Percentiles rank a stretch among this genome's conserved stretches.
Evolutionary conservation across 2,329 filamentous ascomycete species (phyloP).

Genomic region (Penicillium olsonii): DNA sequence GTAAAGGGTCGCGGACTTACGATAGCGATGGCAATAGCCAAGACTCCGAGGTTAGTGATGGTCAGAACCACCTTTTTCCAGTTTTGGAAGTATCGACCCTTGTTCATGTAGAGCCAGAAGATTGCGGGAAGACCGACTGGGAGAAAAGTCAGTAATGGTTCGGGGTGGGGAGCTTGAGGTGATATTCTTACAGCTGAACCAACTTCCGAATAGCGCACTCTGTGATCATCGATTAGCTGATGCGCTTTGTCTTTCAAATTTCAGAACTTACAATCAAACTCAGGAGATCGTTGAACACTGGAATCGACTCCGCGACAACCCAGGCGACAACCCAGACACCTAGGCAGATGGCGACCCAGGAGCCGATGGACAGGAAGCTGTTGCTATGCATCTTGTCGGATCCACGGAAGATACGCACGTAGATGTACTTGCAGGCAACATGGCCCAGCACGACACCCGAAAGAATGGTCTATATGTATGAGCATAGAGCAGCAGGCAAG

Average conservation of each 20-base stretch:
- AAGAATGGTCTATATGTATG: constrained; percentile 57
- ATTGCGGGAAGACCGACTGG: constrained; percentile 42
- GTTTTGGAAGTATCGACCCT: constrained; percentile 32
- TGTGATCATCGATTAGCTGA: constrained; percentile 18
- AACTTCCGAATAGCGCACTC: constrained; percentile 62
- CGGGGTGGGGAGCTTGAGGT: not conserved
- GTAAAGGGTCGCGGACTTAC: too few species aligned
- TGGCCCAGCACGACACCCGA: constrained; percentile 70
- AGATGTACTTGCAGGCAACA: constrained; percentile 67
- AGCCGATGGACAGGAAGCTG: constrained; percentile 52
- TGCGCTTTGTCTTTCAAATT: not conserved
- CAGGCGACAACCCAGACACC: constrained; percentile 62
- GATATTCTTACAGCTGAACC: constrained; percentile 57
- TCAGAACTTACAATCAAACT: constrained; percentile 53
- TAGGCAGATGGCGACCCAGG: constrained; percentile 61
- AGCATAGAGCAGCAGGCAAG: not conserved
- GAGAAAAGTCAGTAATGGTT: constrained; percentile 7
- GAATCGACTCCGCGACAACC: constrained; percentile 69
- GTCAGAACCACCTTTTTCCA: constrained; percentile 31
- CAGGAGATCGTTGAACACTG: constrained; percentile 67
- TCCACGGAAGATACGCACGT: constrained; percentile 62
- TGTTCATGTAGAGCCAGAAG: constrained; percentile 40
- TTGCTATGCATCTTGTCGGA: constrained; percentile 55
- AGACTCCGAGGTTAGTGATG: constrained; percentile 24
- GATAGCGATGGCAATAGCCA: constrained; percentile 25